These are phyloP conservation scores for Fusarium sublunatum DNA, from an alignment of 2,329 filamentous ascomycete genomes.

Conservation along the genomic window DNA sequence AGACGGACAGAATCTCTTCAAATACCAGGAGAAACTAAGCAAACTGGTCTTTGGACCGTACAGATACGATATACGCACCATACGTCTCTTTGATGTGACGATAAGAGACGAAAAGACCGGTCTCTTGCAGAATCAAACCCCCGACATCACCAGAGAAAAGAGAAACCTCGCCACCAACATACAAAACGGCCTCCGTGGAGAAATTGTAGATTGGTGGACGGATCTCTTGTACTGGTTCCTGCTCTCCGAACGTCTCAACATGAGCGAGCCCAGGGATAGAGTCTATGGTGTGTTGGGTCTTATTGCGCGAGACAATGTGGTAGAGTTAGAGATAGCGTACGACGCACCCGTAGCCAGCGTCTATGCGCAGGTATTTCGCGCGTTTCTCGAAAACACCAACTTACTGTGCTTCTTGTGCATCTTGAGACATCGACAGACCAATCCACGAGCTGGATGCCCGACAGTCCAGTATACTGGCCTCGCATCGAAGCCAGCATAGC, in stretches of 20 bases:
- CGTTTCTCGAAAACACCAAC: neutral
- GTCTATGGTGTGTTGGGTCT: slow-evolving; percentile 13
- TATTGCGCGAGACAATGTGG: neutral
- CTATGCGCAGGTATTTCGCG: neutral
- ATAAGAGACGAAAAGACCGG: neutral
- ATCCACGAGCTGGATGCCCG: slow-evolving; percentile 1
- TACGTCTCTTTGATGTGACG: neutral
- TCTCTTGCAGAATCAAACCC: neutral
- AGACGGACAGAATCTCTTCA: neutral
- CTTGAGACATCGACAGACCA: no score
- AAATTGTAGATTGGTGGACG: neutral
- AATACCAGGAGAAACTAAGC: neutral
- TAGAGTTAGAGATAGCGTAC: neutral
- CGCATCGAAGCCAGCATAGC: neutral
- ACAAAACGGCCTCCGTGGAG: neutral
- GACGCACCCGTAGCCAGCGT: neutral
- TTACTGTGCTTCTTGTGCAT: neutral
- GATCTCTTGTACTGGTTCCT: neutral
- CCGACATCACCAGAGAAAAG: neutral
- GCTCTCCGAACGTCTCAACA: neutral
- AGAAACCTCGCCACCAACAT: neutral
- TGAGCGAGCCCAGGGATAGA: slow-evolving; percentile 4
- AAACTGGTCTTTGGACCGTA: no score
- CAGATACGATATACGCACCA: no score
- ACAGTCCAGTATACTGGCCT: neutral